These are phyloP conservation scores for Ophidiomyces ophidiicola DNA, from an alignment of 2,329 filamentous ascomycete genomes.

Conservation along the genomic window DNA sequence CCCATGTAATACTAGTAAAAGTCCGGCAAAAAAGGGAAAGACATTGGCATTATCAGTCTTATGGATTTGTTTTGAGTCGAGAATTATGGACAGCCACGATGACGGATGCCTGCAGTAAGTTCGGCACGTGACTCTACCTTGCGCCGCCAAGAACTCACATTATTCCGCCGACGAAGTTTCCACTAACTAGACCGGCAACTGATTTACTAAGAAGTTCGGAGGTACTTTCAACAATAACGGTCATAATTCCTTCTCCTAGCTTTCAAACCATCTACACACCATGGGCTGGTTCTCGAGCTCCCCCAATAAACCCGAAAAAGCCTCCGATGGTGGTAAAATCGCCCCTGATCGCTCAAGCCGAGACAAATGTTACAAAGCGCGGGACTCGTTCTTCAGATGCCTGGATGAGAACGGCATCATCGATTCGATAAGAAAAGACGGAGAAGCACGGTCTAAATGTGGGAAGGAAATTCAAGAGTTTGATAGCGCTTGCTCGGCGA, in stretches of 20 bases:
- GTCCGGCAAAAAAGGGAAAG: background rate
- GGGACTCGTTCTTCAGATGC: conserved; percentile 79
- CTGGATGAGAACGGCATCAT: conserved; percentile 71
- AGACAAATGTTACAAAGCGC: conserved; percentile 73
- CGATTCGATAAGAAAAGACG: conserved; percentile 54
- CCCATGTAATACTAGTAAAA: no score
- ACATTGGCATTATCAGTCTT: background rate
- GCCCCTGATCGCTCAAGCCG: conserved; percentile 79
- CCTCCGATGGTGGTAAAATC: conserved; percentile 51
- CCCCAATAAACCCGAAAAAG: conserved; percentile 29
- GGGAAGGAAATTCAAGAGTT: conserved; percentile 52
- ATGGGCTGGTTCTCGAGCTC: conserved; percentile 46
- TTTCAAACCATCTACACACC: conserved; percentile 5
- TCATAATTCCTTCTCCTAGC: background rate
- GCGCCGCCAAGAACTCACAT: no score
- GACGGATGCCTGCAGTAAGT: no score
- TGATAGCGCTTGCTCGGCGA: conserved; percentile 71
- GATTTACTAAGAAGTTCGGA: background rate
- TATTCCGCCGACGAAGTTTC: background rate
- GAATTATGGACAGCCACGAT: no score
- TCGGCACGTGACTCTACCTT: no score
- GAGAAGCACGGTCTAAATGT: conserved; percentile 48
- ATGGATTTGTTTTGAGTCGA: background rate
- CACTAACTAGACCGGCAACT: background rate
- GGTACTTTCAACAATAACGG: background rate